Conservation (phyloP, 179 eudicot species). For the Gypsophila paniculata region DNA sequence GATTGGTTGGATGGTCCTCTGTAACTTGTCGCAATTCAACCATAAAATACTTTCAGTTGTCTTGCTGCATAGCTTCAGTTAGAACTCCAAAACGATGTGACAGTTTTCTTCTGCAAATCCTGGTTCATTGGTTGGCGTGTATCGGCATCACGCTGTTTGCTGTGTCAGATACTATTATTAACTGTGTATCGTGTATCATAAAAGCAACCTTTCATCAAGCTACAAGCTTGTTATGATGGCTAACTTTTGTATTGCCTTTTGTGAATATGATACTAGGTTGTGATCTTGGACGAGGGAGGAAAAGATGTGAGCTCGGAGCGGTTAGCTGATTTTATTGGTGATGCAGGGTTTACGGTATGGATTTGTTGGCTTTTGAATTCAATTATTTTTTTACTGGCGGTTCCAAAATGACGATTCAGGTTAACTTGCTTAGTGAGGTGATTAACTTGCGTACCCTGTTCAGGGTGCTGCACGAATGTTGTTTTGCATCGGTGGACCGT, state of each 20-base stretch:
- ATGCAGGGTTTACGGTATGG: slow-evolving; percentile 69
- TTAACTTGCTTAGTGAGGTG: background rate
- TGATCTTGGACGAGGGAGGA: slow-evolving; percentile 81
- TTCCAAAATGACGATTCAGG: no score
- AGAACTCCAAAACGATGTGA: background rate
- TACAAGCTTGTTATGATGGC: background rate
- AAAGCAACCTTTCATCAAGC: no score
- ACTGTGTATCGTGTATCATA: no score
- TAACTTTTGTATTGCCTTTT: background rate
- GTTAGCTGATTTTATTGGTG: slow-evolving; percentile 71
- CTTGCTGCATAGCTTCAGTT: background rate
- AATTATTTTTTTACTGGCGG: background rate
- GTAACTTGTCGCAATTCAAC: background rate
- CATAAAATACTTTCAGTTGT: background rate
- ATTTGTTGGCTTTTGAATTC: background rate
- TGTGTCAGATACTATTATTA: no score
- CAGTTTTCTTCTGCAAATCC: background rate
- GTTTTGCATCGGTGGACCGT: slow-evolving; percentile 84
- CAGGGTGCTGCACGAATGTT: slow-evolving; percentile 68
- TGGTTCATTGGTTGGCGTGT: no score
- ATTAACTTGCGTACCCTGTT: background rate
- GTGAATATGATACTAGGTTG: slow-evolving; percentile 44
- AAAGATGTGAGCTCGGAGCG: slow-evolving; percentile 57
- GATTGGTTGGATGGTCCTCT: background rate
- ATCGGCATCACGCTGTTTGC: no score